Base-by-base conservation (phyloP, 208 protist genomes). In the Blastocrithidia nonstop region DNA sequence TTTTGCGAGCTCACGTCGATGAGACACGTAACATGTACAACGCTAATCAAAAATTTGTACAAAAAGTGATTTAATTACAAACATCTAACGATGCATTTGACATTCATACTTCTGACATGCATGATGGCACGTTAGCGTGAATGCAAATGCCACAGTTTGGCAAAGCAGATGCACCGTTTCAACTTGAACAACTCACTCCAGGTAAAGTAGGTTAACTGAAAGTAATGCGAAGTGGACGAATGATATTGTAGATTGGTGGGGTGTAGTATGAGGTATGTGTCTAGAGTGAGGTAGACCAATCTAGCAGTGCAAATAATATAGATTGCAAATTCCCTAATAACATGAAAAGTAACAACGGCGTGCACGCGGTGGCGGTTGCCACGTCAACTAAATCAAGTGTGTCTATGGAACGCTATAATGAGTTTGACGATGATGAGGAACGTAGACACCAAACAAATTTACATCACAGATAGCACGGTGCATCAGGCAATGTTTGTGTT, bases 81-180 rank as follows among this genome's bases (percentile, higher is more conserved):
- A 63, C 75, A 5, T 44, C 23, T n/a, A 43, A 17, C 46, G 31
- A 21, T 8, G 25, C n/a, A 17, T 16, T 0, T 11, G 36, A 9
- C 36, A 20, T 6, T 5, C 8, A 20, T 11, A 20, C 19, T 11
- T 16, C 19, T 6, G n/a, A 38, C 22, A 11, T 11, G 27, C 20
- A 38, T 24, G 21, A 35, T 35, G 50, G 50, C 16, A 45, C 46
- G 24, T 45, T 91, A 17, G 57, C 80, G 24, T 91, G 77, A 75
- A 60, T 87, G 60, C 82, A 91, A 55, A 35, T 91, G 29, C 82
- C 82, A 11, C 74, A 67, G 4, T 84, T 87, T 54, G 63, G 72
- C 27, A 50, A 41, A 3, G 4, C 33, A 17, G 51, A 71, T 21
- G 37, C 57, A 19, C 68, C 77, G 8, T 82, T 83, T 45, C 44